A percentile compares a stretch with the other conserved stretches of the same genome.
These are phyloP conservation scores for Ustilago cynodontis DNA, from an alignment of 1,284 basidiomycete genomes.

Conservation along the genomic window DNA sequence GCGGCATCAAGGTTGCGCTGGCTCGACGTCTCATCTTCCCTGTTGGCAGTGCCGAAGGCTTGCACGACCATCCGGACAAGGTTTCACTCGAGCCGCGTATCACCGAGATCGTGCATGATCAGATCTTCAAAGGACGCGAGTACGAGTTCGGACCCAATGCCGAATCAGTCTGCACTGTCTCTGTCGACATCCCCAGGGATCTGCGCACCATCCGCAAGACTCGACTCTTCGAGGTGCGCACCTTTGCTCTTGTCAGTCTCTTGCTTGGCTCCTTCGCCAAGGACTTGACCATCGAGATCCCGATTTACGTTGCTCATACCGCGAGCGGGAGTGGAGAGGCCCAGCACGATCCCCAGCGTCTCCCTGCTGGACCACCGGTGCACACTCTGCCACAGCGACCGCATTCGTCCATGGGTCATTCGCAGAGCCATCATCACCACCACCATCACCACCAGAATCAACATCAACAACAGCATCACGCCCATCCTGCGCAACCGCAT, in stretches of 20 bases:
- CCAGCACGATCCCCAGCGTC: slow-evolving; percentile 7
- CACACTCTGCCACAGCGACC: slow-evolving; percentile 34
- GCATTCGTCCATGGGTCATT: slow-evolving; percentile 42
- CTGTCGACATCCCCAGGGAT: slow-evolving; percentile 60
- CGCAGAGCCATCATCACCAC: slow-evolving; percentile 16
- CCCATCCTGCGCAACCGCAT: slow-evolving; percentile 2
- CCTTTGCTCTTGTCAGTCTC: slow-evolving; percentile 52
- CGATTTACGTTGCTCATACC: slow-evolving; percentile 61
- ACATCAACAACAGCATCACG: slow-evolving; percentile 20
- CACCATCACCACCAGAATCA: slow-evolving; percentile 8
- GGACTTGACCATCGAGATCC: slow-evolving; percentile 61
- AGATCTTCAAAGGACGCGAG: slow-evolving; percentile 60
- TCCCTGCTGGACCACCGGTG: slow-evolving; percentile 18
- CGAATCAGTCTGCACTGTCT: slow-evolving; percentile 55
- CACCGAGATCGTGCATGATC: slow-evolving; percentile 61
- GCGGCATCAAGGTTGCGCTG: slow-evolving; percentile 58
- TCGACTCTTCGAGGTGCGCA: slow-evolving; percentile 59
- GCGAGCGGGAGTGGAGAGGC: slow-evolving; percentile 45
- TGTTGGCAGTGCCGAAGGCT: slow-evolving; percentile 47
- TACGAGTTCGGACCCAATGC: slow-evolving; percentile 60
- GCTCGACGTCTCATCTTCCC: slow-evolving; percentile 62
- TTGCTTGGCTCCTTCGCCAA: slow-evolving; percentile 63
- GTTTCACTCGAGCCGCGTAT: slow-evolving; percentile 58
- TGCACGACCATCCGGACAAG: slow-evolving; percentile 45
- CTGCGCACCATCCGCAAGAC: slow-evolving; percentile 62